Base-by-base conservation (phyloP, 225 moss, liverwort and hornwort genomes). In the Rhytidiadelphus loreus region DNA sequence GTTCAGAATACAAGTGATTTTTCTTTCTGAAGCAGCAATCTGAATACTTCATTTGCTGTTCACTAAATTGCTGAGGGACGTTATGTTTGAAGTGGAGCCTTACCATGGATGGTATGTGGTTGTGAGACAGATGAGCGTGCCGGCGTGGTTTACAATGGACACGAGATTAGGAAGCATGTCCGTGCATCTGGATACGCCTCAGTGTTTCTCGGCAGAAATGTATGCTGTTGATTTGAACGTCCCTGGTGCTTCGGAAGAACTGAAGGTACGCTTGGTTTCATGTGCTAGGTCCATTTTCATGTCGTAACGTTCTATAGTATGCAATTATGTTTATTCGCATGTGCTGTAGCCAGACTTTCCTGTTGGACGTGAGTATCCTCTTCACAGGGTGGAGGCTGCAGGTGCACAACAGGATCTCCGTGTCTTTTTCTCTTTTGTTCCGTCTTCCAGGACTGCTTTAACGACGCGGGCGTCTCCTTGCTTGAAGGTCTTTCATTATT, bases 101-200 rank as follows among this genome's bases (percentile, higher is more conserved):
- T 46, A 89, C 82, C 53, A 56, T 64, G 46, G 55, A 56, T 72
- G 29, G 6, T 75, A 59, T 65, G 3, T 82, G 85, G 9, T 53
- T 53, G 56, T 88, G 82, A 53, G 62, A 26, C 94, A 97, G 97
- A 95, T 97, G 87, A 97, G 97, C 89, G 97, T 97, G 83, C 97
- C 97, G 81, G 94, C 96, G 68, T 97, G 97, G 97, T 97, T 96
- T 70, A 96, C 96, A 35, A 96, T 96, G 97, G 97, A 97, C 89
- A 97, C 96, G 53, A 96, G 97, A 89, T 92, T 97, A 83, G 97
- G 97, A 84, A 97, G 97, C 92, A 96, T 97, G 87, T 96, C 97
- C 35, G 93, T 97, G 83, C 97, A 97, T 91, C 93, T 97, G 32
- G 97, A 97, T 81, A 97, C 96, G 60, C 97, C 96, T 65, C 95